phyloP scores from a whole-genome alignment of 371 early-diverging fungal species.

The Mucor lusitanicus region DNA sequence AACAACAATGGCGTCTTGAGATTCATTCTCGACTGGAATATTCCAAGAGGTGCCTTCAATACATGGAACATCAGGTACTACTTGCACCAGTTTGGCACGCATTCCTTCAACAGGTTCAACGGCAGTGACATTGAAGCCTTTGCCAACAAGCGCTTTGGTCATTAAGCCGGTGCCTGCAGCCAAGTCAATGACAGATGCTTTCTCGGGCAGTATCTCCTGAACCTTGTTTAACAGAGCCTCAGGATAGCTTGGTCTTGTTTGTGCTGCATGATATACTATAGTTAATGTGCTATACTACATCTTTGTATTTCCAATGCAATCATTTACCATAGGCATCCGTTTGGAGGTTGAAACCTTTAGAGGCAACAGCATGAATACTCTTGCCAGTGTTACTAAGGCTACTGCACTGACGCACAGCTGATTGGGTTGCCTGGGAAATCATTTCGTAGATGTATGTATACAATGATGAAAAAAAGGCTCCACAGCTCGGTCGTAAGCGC shows the following conservation, averaged over 20 bases:
- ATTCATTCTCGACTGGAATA: conserved; percentile 33
- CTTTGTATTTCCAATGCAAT: not conserved
- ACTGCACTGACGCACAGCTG: not conserved
- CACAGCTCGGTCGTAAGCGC: not conserved
- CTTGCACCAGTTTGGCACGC: conserved; percentile 31
- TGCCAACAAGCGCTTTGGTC: conserved; percentile 25
- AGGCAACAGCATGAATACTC: conserved; percentile 2
- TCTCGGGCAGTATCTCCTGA: conserved; percentile 9
- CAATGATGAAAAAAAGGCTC: not conserved
- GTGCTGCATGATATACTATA: conserved; percentile 22
- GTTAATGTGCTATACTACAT: no score
- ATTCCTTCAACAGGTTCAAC: conserved; percentile 52
- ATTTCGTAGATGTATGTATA: not conserved
- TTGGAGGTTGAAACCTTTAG: conserved; percentile 10
- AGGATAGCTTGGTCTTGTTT: conserved; percentile 36
- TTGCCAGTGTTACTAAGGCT: not conserved
- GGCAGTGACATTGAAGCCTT: conserved; percentile 31
- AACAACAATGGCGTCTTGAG: conserved; percentile 40
- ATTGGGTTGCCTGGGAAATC: not conserved
- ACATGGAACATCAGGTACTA: conserved; percentile 14
- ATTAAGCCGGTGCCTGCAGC: conserved; percentile 45
- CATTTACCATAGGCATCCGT: conserved; percentile 7
- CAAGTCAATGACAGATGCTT: conserved; percentile 26
- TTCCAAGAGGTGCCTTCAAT: conserved; percentile 40
- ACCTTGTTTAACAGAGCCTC: conserved; percentile 18